Percentiles rank a stretch among this genome's conserved stretches.
Conservation (phyloP, 805 yeast species). For the Yamadazyma nakazawae region DNA sequence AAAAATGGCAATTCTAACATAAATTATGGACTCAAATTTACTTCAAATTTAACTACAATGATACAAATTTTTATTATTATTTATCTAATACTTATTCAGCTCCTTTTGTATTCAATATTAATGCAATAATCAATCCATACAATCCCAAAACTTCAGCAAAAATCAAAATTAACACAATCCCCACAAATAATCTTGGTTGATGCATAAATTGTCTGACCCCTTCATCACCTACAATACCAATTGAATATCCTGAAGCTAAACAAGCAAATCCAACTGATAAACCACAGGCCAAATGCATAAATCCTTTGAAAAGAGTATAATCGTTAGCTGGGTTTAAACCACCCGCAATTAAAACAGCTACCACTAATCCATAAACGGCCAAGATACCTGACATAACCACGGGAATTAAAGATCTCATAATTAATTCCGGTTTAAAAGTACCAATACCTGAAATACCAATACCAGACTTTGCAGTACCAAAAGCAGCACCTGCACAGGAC, state of each 20-base stretch:
- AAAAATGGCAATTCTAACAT: too few relatives aligned
- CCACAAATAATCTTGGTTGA: slow-evolving; percentile 85
- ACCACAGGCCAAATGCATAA: slow-evolving; percentile 97
- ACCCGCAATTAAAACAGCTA: slow-evolving; percentile 92
- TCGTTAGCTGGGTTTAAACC: slow-evolving; percentile 73
- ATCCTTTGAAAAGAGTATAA: slow-evolving; percentile 91
- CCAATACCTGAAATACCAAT: slow-evolving; percentile 98
- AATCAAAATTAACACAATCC: slow-evolving; percentile 83
- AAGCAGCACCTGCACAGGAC: slow-evolving; percentile 96
- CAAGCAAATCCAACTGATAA: slow-evolving; percentile 95
- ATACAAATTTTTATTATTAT: background rate
- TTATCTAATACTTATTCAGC: slow-evolving; percentile 24
- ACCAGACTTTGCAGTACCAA: slow-evolving; percentile 98
- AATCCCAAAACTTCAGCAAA: slow-evolving; percentile 88
- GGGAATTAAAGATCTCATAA: slow-evolving; percentile 93
- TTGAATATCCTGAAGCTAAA: slow-evolving; percentile 93
- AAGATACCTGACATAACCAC: slow-evolving; percentile 98
- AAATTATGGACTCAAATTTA: too few relatives aligned
- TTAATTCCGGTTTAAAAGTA: slow-evolving; percentile 93
- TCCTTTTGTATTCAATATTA: slow-evolving; percentile 88
- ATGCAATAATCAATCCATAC: slow-evolving; percentile 93
- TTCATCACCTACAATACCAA: slow-evolving; percentile 91
- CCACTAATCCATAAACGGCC: slow-evolving; percentile 96
- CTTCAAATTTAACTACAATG: too few relatives aligned
- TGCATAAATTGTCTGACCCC: slow-evolving; percentile 88